Evolutionary conservation across 1,139 yeast genomes (phyloP).

Genomic region (Kodamaea derodonti): DNA sequence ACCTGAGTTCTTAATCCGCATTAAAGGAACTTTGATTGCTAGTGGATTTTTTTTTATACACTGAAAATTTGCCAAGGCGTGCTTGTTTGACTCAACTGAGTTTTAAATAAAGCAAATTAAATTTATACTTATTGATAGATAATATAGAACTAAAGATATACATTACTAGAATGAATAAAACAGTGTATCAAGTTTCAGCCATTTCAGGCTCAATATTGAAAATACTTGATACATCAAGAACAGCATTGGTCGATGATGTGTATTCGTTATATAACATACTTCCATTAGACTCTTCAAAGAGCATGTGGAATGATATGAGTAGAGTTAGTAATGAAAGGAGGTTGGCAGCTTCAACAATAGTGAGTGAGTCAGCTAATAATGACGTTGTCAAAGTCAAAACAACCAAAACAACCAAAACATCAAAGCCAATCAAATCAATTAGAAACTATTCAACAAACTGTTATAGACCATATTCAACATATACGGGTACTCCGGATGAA

Average conservation of each 20-base stretch:
- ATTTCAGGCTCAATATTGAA: conserved; percentile 25
- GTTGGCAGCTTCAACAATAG: no score
- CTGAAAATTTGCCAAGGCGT: not conserved
- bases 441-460: not conserved
- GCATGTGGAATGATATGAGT: not conserved
- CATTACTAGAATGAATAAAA: conserved; percentile 13
- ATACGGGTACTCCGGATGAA: not conserved
- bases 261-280: conserved; percentile 8
- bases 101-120: not conserved
- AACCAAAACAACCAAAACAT: no score
- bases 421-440: not conserved
- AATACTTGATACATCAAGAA: conserved; percentile 22
- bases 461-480: not conserved
- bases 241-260: conserved; percentile 20
- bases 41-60: not conserved
- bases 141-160: no score
- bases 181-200: conserved; percentile 25
- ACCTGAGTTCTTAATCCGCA: not conserved
- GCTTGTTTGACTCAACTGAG: not conserved
- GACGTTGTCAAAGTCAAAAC: not conserved
- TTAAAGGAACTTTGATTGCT: not conserved
- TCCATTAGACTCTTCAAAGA: conserved; percentile 1
- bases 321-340: not conserved
- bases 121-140: no score
- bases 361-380: not conserved